Percentiles rank a stretch among this genome's conserved stretches.
These are phyloP conservation scores for Lachancea waltii DNA, from an alignment of 805 yeast species.

Conservation along the genomic window DNA sequence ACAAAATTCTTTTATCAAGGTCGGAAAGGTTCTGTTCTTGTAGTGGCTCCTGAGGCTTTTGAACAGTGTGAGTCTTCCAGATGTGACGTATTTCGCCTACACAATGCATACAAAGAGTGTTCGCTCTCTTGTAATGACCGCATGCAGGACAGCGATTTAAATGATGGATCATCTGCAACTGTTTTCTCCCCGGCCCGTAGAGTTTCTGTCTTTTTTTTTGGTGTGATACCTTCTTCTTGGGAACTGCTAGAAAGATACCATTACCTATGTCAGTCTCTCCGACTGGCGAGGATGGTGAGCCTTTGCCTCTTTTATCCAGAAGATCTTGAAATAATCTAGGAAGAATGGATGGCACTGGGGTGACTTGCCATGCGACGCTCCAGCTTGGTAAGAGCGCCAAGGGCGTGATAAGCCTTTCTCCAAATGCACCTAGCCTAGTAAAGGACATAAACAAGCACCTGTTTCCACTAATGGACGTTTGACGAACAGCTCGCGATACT, in stretches of 20 bases:
- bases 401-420: not conserved
- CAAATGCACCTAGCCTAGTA: not conserved
- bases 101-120: slow-evolving; percentile 89
- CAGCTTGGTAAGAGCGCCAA: slow-evolving; percentile 13
- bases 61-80: slow-evolving; percentile 46
- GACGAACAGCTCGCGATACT: no score
- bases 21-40: slow-evolving; percentile 39
- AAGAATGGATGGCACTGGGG: slow-evolving; percentile 12
- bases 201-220: slow-evolving; percentile 78
- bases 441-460: slow-evolving; percentile 1
- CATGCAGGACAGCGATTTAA: slow-evolving; percentile 92
- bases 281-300: slow-evolving; percentile 72
- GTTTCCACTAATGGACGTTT: no score
- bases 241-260: slow-evolving; percentile 83
- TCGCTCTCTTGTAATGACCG: slow-evolving; percentile 86
- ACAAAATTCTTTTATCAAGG: slow-evolving; percentile 56
- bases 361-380: slow-evolving; percentile 11
- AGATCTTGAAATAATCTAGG: slow-evolving; percentile 37
- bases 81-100: slow-evolving; percentile 70
- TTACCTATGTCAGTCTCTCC: slow-evolving; percentile 56
- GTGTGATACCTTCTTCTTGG: slow-evolving; percentile 89
- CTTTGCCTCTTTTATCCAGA: slow-evolving; percentile 30
- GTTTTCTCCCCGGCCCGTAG: slow-evolving; percentile 77
- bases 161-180: slow-evolving; percentile 65
- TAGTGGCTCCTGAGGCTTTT: slow-evolving; percentile 23